Conservation (phyloP, 208 protist genomes). For the Zelonia costaricensis region DNA sequence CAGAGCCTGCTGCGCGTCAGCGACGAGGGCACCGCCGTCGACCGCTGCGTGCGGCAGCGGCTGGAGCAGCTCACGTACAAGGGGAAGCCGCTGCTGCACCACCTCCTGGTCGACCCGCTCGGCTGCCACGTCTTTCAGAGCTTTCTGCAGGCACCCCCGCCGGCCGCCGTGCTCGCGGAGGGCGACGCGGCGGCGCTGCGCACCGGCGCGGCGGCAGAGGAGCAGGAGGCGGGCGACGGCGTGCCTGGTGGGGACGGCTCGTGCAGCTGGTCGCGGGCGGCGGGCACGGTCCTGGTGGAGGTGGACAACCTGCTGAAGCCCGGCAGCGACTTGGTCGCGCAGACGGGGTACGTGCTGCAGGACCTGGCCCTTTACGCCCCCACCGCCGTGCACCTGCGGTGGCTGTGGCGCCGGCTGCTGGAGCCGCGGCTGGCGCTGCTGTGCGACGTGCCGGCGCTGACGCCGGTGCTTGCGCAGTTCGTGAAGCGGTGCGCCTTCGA, state of each 20-base stretch:
- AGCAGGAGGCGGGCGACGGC: neutral
- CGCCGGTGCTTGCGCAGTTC: slow-evolving; percentile 59
- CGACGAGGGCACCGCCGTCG: slow-evolving; percentile 39
- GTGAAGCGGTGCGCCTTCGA: slow-evolving; percentile 76
- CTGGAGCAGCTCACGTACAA: slow-evolving; percentile 54
- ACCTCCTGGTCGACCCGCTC: slow-evolving; percentile 63
- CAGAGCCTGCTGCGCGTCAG: slow-evolving; percentile 85
- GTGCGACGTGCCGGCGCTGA: slow-evolving; percentile 39
- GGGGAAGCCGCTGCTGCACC: slow-evolving; percentile 49
- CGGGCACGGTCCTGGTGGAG: slow-evolving; percentile 41
- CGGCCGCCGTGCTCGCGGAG: slow-evolving; percentile 39
- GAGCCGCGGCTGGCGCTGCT: slow-evolving; percentile 41
- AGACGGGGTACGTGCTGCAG: slow-evolving; percentile 70
- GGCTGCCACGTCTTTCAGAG: slow-evolving; percentile 87
- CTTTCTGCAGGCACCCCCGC: slow-evolving; percentile 66
- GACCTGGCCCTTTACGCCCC: slow-evolving; percentile 83
- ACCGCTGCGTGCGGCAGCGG: slow-evolving; percentile 49
- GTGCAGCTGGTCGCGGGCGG: slow-evolving; percentile 70
- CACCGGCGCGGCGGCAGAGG: neutral
- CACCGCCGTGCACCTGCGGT: slow-evolving; percentile 57
- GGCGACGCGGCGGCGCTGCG: slow-evolving; percentile 33
- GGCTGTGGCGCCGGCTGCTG: slow-evolving; percentile 67
- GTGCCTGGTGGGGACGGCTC: slow-evolving; percentile 18
- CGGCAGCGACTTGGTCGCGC: slow-evolving; percentile 42
- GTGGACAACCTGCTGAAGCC: slow-evolving; percentile 57